A percentile compares a stretch with the other conserved stretches of the same genome.
Evolutionary conservation across 1,139 yeast genomes (phyloP).

Genomic region (Kodamaea alishanica): DNA sequence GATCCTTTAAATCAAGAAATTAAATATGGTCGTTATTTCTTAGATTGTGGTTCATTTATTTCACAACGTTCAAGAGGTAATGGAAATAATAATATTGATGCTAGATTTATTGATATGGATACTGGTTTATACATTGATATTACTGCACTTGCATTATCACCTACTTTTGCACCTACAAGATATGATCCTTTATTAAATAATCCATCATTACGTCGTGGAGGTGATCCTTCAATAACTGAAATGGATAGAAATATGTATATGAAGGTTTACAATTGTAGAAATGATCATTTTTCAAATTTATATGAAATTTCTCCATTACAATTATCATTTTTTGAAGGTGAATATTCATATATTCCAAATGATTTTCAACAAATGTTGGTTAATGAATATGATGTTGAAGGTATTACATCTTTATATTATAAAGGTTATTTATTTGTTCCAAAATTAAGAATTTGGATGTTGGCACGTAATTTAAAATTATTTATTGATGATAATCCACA

Average conservation of each 20-base stretch:
- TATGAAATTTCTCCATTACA: conserved; percentile 31
- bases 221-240: not conserved
- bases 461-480: conserved; percentile 16
- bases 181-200: conserved; percentile 10
- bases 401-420: conserved; percentile 13
- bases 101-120: conserved; percentile 20
- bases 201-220: not conserved
- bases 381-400: conserved; percentile 28
- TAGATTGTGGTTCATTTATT: conserved; percentile 18
- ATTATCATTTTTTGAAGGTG: conserved; percentile 32
- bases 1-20: conserved; percentile 11
- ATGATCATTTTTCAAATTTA: conserved; percentile 19
- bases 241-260: conserved; percentile 11
- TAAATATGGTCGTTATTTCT: conserved; percentile 18
- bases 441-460: conserved; percentile 29
- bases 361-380: conserved; percentile 25
- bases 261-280: conserved; percentile 17
- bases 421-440: conserved; percentile 16
- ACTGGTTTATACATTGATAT: conserved; percentile 21
- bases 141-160: conserved; percentile 18
- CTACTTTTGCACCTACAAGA: conserved; percentile 11
- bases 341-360: conserved; percentile 31
- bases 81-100: conserved; percentile 20
- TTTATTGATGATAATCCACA: conserved; percentile 14
- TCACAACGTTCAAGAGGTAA: conserved; percentile 15